Evolutionary conservation across 2,329 filamentous ascomycete species (phyloP), one percentile per base, ranked within the genome.

Genomic region (Didymella pomorum): DNA sequence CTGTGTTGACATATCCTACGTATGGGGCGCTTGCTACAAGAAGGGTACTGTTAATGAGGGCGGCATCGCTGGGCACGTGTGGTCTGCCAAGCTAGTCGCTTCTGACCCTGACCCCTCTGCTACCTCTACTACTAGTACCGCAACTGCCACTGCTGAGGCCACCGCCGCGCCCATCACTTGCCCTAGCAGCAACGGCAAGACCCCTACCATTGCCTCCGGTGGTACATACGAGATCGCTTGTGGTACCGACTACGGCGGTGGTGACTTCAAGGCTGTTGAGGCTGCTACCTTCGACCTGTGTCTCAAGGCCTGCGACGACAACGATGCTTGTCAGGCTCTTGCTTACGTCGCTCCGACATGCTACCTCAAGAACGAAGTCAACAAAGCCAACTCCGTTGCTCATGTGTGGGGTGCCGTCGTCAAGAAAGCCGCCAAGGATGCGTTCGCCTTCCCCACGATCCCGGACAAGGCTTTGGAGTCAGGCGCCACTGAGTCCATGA

Each of bases 351-450:
- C 54, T 18, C 33, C 42, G 20, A 31, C 48, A 25, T 57, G 54
- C 42, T 57, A 57, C 16, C 47, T 57, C 12, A 57, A 57, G 47
- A 57, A 57, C 20, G 54, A 57, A 45, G 42, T 52, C 54, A 57
- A 51, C 33, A 39, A 46, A 35, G 47, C 42, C 18, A 35, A 28
- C 10, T 26, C 33, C 14, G 54, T 23, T 16, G 35, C 18, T 23
- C 42, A 57, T 18, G 54, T 57, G 12, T 57, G 54, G 54, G 47
- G 54, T 33, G 54, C 54, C 8, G 12, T 52, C 11, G 54, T 57
- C 18, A 57, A 52, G 42, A 52, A 51, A 35, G 47, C 54, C 9
- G 54, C 54, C 2, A 57, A 57, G 26, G 48, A 57, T 43, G 54
- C 33, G 1, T 57, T 57, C 10, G 35, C 33, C 16, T 57, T 57